These are phyloP conservation scores for Xylaria multiplex DNA, from an alignment of 2,329 filamentous ascomycete genomes.

Conservation along the genomic window DNA sequence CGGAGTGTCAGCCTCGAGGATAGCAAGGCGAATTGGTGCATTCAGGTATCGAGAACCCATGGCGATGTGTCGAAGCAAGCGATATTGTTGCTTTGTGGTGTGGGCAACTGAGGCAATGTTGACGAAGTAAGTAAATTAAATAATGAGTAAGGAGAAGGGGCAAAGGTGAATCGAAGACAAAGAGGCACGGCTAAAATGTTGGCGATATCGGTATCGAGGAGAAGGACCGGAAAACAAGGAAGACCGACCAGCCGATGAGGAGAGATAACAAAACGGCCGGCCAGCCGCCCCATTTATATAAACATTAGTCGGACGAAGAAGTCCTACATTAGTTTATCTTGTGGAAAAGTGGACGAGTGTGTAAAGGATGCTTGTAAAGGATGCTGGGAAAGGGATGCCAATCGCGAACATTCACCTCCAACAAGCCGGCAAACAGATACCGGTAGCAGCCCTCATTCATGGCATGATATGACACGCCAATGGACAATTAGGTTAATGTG, in stretches of 20 bases:
- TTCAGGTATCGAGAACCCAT: constrained; percentile 48
- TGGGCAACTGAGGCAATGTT: constrained; percentile 2
- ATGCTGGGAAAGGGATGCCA: constrained; percentile 22
- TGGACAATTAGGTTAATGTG: constrained; percentile 11
- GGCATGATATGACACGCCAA: constrained; percentile 1
- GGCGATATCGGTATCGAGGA: constrained; percentile 16
- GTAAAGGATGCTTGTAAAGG: neutral
- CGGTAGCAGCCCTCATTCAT: constrained; percentile 1
- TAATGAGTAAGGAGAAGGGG: neutral
- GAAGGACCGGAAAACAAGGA: neutral
- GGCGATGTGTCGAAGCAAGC: constrained; percentile 5
- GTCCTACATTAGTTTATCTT: neutral
- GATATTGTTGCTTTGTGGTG: neutral
- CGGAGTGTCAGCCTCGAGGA: constrained; percentile 89
- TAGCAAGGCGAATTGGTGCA: constrained; percentile 77
- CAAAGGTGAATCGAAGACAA: neutral
- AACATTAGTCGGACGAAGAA: neutral
- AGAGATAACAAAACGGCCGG: constrained; percentile 21
- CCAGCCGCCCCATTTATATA: constrained; percentile 26
- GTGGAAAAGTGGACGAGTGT: constrained; percentile 17
- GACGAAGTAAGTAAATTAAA: neutral
- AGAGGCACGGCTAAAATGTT: neutral
- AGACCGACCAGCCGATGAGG: neutral
- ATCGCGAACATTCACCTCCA: constrained; percentile 22
- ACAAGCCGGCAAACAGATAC: no score